These are phyloP conservation scores for Balakata baccata DNA, from an alignment of 345 rosid genomes.

Conservation along the genomic window DNA sequence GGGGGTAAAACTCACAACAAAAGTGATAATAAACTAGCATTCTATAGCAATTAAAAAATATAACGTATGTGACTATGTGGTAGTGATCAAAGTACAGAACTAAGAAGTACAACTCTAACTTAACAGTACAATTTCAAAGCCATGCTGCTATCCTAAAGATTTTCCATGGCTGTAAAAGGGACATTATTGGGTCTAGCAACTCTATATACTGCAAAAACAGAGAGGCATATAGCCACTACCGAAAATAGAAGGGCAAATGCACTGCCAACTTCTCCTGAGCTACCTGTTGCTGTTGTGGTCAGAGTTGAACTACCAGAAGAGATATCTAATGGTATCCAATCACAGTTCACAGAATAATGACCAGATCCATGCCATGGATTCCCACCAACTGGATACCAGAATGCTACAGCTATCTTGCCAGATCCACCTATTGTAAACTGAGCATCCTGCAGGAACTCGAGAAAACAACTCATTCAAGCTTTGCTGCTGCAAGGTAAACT, in stretches of 20 bases:
- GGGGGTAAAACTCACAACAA: not conserved
- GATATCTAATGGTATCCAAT: slow-evolving; percentile 73
- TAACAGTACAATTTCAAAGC: not conserved
- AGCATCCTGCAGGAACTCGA: slow-evolving; percentile 59
- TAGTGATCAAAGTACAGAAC: slow-evolving; percentile 4
- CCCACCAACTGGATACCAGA: slow-evolving; percentile 87
- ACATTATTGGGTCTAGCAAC: slow-evolving; percentile 29
- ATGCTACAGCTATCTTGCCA: slow-evolving; percentile 76
- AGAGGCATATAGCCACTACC: slow-evolving; percentile 49
- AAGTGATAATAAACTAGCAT: not conserved
- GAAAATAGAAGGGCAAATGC: slow-evolving; percentile 64
- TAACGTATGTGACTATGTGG: not conserved
- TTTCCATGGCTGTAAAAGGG: slow-evolving; percentile 46
- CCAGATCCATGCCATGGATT: slow-evolving; percentile 84
- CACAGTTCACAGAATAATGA: slow-evolving; percentile 80
- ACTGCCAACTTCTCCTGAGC: slow-evolving; percentile 51
- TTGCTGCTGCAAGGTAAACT: slow-evolving; percentile 26
- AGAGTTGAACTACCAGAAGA: slow-evolving; percentile 40
- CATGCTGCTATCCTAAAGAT: not conserved
- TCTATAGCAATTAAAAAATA: not conserved
- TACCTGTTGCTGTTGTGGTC: slow-evolving; percentile 28
- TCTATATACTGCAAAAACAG: slow-evolving; percentile 63
- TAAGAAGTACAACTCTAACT: slow-evolving; percentile 9
- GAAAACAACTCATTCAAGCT: slow-evolving; percentile 1
- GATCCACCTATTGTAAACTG: slow-evolving; percentile 72